These are phyloP conservation scores for Acanthamoeba castellanii DNA, from an alignment of 208 protist genomes.

Conservation along the genomic window DNA sequence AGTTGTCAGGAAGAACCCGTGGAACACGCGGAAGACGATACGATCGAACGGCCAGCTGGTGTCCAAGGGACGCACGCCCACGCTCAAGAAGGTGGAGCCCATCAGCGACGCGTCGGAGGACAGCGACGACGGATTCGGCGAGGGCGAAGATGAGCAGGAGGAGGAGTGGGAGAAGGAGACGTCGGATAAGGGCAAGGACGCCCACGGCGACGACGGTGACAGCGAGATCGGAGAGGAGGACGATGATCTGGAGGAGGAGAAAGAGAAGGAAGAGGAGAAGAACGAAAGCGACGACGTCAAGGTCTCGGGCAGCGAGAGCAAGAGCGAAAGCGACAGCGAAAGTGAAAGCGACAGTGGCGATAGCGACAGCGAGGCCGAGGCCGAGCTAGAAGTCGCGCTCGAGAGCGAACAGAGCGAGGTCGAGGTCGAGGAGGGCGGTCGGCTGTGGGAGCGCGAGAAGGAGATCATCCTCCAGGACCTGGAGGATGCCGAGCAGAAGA, in stretches of 20 bases:
- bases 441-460: conserved; percentile 50
- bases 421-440: conserved; percentile 23
- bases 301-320: neutral
- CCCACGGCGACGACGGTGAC: neutral
- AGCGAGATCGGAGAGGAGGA: conserved; percentile 42
- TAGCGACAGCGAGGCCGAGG: neutral
- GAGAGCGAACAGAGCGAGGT: conserved; percentile 45
- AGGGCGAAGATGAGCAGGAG: neutral
- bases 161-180: neutral
- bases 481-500: conserved; percentile 47
- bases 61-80: neutral
- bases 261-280: conserved; percentile 2
- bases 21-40: conserved; percentile 29
- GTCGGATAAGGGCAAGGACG: neutral
- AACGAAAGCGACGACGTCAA: neutral
- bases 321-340: neutral
- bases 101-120: neutral
- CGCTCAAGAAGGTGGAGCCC: neutral
- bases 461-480: neutral
- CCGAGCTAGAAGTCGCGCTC: neutral
- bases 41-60: neutral
- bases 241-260: neutral
- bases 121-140: neutral
- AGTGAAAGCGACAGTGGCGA: neutral
- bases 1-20: neutral